Conservation (phyloP, 345 rosid species). For the Citrus maxima region DNA sequence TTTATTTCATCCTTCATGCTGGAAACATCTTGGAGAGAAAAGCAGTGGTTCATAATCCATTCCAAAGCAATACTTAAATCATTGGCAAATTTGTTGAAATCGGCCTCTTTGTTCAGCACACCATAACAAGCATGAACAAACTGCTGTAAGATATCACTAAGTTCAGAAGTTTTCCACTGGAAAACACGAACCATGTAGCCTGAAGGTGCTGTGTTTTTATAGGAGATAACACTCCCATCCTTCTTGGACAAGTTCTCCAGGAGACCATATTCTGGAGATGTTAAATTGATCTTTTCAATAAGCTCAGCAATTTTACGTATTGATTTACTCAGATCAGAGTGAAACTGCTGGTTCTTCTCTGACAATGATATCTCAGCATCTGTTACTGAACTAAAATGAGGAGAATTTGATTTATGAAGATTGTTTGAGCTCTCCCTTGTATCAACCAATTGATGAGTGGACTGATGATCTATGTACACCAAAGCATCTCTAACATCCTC, state of each 20-base stretch:
- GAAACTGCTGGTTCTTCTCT: slow-evolving; percentile 24
- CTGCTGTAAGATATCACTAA: slow-evolving; percentile 42
- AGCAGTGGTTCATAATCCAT: slow-evolving; percentile 87
- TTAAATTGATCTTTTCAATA: slow-evolving; percentile 57
- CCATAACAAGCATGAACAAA: slow-evolving; percentile 68
- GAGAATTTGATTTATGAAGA: slow-evolving; percentile 7
- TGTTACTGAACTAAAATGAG: slow-evolving; percentile 10
- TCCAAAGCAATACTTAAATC: slow-evolving; percentile 63
- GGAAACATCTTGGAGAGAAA: slow-evolving; percentile 91
- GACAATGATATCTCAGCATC: slow-evolving; percentile 14
- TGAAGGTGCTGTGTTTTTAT: slow-evolving; percentile 45
- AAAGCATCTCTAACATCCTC: slow-evolving; percentile 58
- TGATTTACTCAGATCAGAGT: slow-evolving; percentile 49
- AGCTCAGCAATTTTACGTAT: slow-evolving; percentile 59
- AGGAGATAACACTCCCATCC: slow-evolving; percentile 35
- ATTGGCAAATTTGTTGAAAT: slow-evolving; percentile 49
- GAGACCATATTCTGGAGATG: slow-evolving; percentile 19
- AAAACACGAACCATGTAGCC: slow-evolving; percentile 72
- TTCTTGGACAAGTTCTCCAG: slow-evolving; percentile 30
- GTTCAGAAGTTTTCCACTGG: slow-evolving; percentile 91
- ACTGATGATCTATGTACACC: slow-evolving; percentile 24
- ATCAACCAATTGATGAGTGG: slow-evolving; percentile 11
- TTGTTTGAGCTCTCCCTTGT: slow-evolving; percentile 22
- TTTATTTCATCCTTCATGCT: slow-evolving; percentile 73
- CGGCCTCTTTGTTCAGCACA: slow-evolving; percentile 55